Evolutionary conservation across 805 yeast genomes (phyloP), one percentile per base, ranked within the genome.

Genomic region (Candida insectorum): DNA sequence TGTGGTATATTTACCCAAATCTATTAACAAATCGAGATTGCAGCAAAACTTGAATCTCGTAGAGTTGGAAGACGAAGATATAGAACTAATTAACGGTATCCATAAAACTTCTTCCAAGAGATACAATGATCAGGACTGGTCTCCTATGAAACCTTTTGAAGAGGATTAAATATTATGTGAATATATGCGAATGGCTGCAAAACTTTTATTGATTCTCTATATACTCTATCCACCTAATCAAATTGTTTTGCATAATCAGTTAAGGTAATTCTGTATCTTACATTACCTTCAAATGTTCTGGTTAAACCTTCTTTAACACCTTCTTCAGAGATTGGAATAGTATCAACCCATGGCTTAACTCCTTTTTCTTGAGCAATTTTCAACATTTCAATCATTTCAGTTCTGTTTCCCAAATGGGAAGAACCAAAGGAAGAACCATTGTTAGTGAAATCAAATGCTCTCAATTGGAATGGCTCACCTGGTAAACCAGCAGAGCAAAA

Each of bases 401-500:
- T 56, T 54, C 78, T 77, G 29, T 81, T 71, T 28, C 79, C 93
- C 55, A 73, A 62, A 38, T 67, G 65, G 9, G 87, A 78, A 7
- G 81, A 67, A 33, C 80, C 82, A 40, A 77, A 60, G 27, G 69
- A 60, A 31, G 72, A 56, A 34, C 78, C 82, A 26, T 59, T 62
- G 14, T 55, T 44, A 44, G 79, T 59, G 59, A 78, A 76, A 17
- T 74, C 56, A 51, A 66, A 62, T 34, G 84, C 81, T 29, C 66
- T 56, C 26, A 76, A 69, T 21, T 59, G 56, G 21, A 72, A 66
- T 30, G 65, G 71, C 12, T 34, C 41, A 18, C 60, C 58, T 34
- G 91, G 86, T 48, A 81, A 65, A 35, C 91, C 91, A 36, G 79
- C 87, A 22, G 81, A 65, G 34, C 79, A 68, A 52, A 79, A 73